phyloP scores from a whole-genome alignment of 805 yeast genomes.

The Danielia oregonensis region DNA sequence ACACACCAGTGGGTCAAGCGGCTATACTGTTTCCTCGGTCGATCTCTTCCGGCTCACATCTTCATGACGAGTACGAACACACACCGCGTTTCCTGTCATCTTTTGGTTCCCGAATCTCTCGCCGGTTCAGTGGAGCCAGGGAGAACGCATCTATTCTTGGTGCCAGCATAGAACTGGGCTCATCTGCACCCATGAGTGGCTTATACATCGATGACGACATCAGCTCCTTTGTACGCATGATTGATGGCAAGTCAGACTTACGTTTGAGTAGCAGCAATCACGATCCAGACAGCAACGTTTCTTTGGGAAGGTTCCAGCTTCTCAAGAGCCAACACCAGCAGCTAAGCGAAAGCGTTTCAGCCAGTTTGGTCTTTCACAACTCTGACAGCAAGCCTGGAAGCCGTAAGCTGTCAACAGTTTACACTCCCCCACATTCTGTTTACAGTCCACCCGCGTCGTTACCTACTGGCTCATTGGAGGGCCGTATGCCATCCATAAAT shows the following conservation, averaged over 20 bases:
- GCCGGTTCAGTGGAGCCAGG: constrained; percentile 41
- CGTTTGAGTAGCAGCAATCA: constrained; percentile 25
- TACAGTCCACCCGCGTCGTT: constrained; percentile 9
- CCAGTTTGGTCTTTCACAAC: constrained; percentile 40
- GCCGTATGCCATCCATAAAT: constrained; percentile 30
- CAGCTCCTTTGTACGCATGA: constrained; percentile 65
- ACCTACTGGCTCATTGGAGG: constrained; percentile 24
- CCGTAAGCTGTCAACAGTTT: constrained; percentile 21
- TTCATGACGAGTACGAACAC: constrained; percentile 30
- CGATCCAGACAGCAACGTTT: constrained; percentile 30
- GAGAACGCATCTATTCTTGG: constrained; percentile 25
- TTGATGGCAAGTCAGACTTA: constrained; percentile 60
- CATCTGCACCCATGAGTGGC: constrained; percentile 38
- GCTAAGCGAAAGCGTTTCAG: constrained; percentile 51
- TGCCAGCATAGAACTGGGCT: constrained; percentile 34
- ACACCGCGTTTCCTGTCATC: constrained; percentile 69
- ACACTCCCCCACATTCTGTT: constrained; percentile 3
- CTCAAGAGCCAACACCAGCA: constrained; percentile 52
- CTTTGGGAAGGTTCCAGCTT: constrained; percentile 48
- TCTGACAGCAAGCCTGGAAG: constrained; percentile 22
- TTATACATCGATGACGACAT: constrained; percentile 54
- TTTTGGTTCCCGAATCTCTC: constrained; percentile 59
- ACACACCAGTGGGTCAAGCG: constrained; percentile 20
- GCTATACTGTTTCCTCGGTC: constrained; percentile 29
- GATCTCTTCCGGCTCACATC: constrained; percentile 34